Evolutionary conservation across 495 filamentous ascomycete genomes (phyloP), one percentile per base, ranked within the genome.

Genomic region (Penicillium salamii): DNA sequence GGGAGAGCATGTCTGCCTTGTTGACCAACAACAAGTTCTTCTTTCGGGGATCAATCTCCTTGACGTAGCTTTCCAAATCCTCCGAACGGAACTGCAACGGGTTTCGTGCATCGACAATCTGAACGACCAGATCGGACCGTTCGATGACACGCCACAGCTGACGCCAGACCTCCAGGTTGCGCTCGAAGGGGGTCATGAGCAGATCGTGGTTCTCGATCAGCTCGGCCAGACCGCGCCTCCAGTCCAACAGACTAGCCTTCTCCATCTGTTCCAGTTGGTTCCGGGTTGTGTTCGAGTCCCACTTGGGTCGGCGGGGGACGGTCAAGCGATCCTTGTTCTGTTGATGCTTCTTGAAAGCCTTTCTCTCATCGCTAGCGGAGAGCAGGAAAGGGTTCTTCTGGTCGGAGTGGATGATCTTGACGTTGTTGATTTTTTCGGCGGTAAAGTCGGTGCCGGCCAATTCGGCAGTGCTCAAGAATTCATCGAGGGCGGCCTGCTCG

Each of bases 141-240:
- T 99, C 95, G 58, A 99, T 96, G 40, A 99, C 95, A 70, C 95
- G 82, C 95, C 95, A 99, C 57, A 99, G 62, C 68, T 99, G 95
- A 63, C 95, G 82, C 95, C 95, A 99, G 40, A 99, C 91, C 66
- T 99, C 95, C 50, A 99, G 56, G 68, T 99, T 99, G 28, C 93
- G 80, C 78, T 99, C 95, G 59, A 99, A 99, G 0, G 95, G 95
- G 2, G 95, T 99, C 91, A 99, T 95, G 43, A 97, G 75, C 46
- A 99, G 73, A 67, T 97, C 95, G 35, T 97, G 79, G 52, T 83
- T 85, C 74, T 97, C 92, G 63, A 96, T 89, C 29, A 99, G 72
- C 57, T 96, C 90, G 5, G 95, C 95, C 40, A 99, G 65, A 0
- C 90, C 90, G 56, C 95, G 81, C 49, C 95, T 76, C 95, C 95